Conservation (phyloP, 805 yeast genomes). For the Clavispora vitiphila region DNA sequence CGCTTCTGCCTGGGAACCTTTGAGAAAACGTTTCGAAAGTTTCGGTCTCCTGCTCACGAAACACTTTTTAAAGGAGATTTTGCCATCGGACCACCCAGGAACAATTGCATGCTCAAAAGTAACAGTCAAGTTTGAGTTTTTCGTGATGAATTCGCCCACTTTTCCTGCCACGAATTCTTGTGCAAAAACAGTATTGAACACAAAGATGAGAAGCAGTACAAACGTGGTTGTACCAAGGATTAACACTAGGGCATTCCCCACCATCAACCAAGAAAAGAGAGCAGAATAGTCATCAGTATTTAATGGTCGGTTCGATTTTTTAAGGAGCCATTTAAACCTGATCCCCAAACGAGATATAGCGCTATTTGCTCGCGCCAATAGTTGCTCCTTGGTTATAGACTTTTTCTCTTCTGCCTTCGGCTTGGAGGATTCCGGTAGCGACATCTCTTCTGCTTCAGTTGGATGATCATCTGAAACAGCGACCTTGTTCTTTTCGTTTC, state of each 20-base stretch:
- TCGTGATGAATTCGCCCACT: constrained; percentile 78
- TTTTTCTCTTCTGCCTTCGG: background rate
- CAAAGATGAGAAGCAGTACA: constrained; percentile 69
- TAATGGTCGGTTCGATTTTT: constrained; percentile 74
- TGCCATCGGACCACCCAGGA: constrained; percentile 89
- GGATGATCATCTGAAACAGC: background rate
- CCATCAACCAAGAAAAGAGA: constrained; percentile 83
- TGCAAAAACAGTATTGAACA: constrained; percentile 80
- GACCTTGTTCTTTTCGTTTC: background rate
- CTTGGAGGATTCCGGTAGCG: background rate
- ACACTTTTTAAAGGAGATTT: constrained; percentile 77
- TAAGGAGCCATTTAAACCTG: constrained; percentile 66
- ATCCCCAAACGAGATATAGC: constrained; percentile 26
- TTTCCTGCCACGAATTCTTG: constrained; percentile 81
- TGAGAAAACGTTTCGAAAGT: constrained; percentile 45
- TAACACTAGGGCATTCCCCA: constrained; percentile 78
- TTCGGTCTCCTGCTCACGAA: constrained; percentile 83
- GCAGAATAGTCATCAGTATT: constrained; percentile 92
- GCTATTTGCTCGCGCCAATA: constrained; percentile 25
- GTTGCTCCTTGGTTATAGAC: constrained; percentile 17
- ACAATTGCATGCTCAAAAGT: constrained; percentile 91
- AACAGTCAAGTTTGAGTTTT: constrained; percentile 75
- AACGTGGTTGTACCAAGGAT: constrained; percentile 90
- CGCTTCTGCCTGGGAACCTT: constrained; percentile 72
- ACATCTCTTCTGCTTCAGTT: background rate